A percentile compares a stretch with the other conserved stretches of the same genome.
Conservation (phyloP, 306 rosid genomes). For the Prosopis cineraria region DNA sequence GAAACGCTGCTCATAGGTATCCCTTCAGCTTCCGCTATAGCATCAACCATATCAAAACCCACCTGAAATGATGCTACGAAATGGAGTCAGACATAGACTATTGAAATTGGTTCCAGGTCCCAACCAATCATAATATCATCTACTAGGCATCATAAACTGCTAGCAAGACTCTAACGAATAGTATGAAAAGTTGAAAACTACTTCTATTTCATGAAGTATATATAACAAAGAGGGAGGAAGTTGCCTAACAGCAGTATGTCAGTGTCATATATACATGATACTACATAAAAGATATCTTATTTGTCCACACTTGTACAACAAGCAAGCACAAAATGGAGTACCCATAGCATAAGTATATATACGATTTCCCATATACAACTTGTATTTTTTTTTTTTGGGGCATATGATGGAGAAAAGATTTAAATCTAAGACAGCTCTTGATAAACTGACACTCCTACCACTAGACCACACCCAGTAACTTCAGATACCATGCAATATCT, state of each 20-base stretch:
- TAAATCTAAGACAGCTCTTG: neutral
- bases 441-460: neutral
- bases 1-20: conserved; percentile 68
- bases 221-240: neutral
- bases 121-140: neutral
- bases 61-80: conserved; percentile 52
- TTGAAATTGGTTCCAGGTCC: neutral
- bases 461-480: neutral
- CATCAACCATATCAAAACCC: conserved; percentile 94
- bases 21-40: conserved; percentile 91
- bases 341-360: neutral
- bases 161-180: neutral
- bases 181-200: neutral
- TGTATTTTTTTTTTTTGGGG: neutral
- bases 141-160: conserved; percentile 5
- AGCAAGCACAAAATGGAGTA: neutral
- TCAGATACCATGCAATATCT: neutral
- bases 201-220: neutral
- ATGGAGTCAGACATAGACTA: conserved; percentile 1
- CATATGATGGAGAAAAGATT: neutral
- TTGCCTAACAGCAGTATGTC: neutral
- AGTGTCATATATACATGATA: neutral
- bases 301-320: neutral
- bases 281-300: neutral
- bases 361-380: neutral